Evolutionary conservation across 805 yeast species (phyloP).

Genomic region (Monosporozyma unispora): DNA sequence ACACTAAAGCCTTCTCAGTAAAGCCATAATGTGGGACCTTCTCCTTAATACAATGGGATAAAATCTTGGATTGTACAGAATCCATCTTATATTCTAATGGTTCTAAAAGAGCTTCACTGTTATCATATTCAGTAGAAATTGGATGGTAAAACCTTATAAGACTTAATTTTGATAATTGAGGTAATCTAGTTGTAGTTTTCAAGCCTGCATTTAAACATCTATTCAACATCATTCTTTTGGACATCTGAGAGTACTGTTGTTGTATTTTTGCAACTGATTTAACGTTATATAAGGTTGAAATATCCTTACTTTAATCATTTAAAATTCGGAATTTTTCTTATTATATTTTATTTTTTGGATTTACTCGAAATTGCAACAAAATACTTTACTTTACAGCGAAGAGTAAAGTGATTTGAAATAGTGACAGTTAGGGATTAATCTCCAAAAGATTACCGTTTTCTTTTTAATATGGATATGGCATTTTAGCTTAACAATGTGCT

Average conservation of each 20-base stretch:
- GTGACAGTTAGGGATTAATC: too few relatives aligned
- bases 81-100: slow-evolving; percentile 24
- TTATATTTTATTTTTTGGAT: neutral
- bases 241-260: neutral
- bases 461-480: too few relatives aligned
- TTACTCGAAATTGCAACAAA: neutral
- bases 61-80: slow-evolving; percentile 21
- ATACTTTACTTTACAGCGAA: too few relatives aligned
- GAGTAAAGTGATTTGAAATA: too few relatives aligned
- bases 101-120: slow-evolving; percentile 9
- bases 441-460: too few relatives aligned
- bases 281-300: neutral
- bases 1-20: slow-evolving; percentile 25
- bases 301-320: neutral
- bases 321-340: neutral
- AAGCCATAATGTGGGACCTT: slow-evolving; percentile 28
- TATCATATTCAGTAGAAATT: slow-evolving; percentile 16
- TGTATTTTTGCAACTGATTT: neutral
- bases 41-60: slow-evolving; percentile 20
- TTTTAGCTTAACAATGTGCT: too few relatives aligned
- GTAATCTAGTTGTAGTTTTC: neutral
- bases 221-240: neutral
- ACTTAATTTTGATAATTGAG: neutral
- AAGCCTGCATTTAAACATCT: neutral
- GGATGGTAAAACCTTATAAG: slow-evolving; percentile 21